phyloP scores from a whole-genome alignment of 768 basidiomycete genomes.

The Leccinum ochraceum region DNA sequence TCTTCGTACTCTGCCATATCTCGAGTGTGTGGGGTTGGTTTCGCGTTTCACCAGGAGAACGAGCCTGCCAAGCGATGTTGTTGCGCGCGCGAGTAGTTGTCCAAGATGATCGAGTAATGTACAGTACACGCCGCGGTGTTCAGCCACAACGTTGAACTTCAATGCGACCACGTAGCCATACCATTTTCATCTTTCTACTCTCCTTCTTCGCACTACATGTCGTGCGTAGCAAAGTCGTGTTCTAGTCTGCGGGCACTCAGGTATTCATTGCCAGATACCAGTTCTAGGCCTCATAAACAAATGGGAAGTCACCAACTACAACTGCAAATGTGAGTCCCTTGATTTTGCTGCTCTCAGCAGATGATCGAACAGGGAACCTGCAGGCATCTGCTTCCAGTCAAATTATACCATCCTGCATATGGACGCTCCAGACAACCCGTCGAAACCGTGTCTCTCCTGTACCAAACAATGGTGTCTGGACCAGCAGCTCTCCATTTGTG shows the following conservation, averaged over 20 bases:
- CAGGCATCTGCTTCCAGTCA: conserved; percentile 89
- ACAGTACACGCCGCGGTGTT: conserved; percentile 5
- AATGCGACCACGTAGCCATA: conserved; percentile 19
- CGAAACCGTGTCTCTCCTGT: conserved; percentile 90
- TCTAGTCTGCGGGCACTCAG: conserved; percentile 8
- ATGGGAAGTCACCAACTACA: conserved; percentile 87
- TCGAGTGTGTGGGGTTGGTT: conserved; percentile 13
- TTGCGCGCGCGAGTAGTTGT: conserved; percentile 3
- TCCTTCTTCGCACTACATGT: conserved; percentile 18
- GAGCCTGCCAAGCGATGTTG: conserved; percentile 5
- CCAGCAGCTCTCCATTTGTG: conserved; percentile 84
- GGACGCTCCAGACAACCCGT: conserved; percentile 77
- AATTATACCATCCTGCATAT: conserved; percentile 87
- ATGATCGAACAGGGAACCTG: conserved; percentile 12
- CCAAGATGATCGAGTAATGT: neutral
- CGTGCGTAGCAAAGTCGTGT: conserved; percentile 26
- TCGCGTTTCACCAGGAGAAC: conserved; percentile 1
- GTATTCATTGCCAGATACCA: conserved; percentile 35
- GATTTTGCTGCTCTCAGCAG: neutral
- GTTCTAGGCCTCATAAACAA: conserved; percentile 54
- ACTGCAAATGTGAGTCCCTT: conserved; percentile 70
- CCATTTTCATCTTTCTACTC: conserved; percentile 19
- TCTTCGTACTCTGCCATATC: conserved; percentile 88
- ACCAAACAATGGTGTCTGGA: conserved; percentile 96
- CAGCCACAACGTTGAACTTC: conserved; percentile 18